Base-by-base conservation (phyloP, 1,284 basidiomycete genomes). In the Cystobasidium pallidum region DNA sequence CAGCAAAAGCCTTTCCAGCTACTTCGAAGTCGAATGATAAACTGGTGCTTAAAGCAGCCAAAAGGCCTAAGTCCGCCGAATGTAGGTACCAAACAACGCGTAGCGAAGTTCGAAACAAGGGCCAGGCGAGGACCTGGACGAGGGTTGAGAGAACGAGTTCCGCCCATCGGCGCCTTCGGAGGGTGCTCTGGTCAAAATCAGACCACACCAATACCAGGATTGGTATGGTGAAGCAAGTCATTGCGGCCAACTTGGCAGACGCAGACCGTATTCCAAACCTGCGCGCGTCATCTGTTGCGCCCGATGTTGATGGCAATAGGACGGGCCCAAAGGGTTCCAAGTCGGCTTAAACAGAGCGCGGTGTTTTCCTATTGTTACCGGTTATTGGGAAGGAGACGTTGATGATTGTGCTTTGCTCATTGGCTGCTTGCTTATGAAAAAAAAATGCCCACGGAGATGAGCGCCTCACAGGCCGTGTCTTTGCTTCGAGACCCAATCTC, bases 131-230 rank as follows among this genome's bases (percentile, higher is more conserved):
- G 19, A 34, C 62, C 6, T 21, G 19, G n/a, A 65, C 28, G 17
- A 34, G 7, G 19, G 63, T 65, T 19, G 63, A 49, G 24, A 65
- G 47, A 15, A n/a, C 47, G 30, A 65, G 47, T 41, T 41, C 39
- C 28, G 41, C 45, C 17, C 19, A 21, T 36, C 80, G 81, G 30
- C 81, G 79, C 66, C 84, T 84, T 1, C 17, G 17, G 28, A 79
- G 76, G 58, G 77, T 76, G 54, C 78, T 78, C 49, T 75, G 62
- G 7, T 80, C 81, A 11, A 84, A 79, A 2, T 81, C 81, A 2
- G 83, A 83, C 84, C 84, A 85, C 0, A 84, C 79, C 76, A 85
- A 79, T 41, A 85, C 77, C 10, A 85, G 80, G 11, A 85, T 82
- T 0, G 84, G 84, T 43, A 84, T 80, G 21, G 82, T 82, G 24